Percentiles rank a stretch among this genome's conserved stretches.
Conservation (phyloP, 805 yeast genomes). For the Schizosaccharomyces japonicus region DNA sequence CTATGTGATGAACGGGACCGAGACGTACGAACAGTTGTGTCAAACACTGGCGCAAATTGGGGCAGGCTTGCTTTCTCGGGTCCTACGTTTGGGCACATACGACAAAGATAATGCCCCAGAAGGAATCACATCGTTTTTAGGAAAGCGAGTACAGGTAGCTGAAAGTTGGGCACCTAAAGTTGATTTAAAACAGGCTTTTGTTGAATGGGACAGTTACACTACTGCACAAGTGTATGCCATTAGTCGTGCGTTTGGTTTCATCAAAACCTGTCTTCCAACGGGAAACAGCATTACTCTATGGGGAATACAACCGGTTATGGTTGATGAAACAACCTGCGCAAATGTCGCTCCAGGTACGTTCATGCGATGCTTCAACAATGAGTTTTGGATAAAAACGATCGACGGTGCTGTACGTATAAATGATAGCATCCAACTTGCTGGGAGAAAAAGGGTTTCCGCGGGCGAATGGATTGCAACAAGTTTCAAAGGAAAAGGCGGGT, state of each 20-base stretch:
- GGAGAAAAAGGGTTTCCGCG: not conserved
- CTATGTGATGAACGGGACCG: slow-evolving; percentile 20
- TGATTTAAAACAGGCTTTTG: slow-evolving; percentile 2
- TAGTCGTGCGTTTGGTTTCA: not conserved
- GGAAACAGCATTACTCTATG: no score
- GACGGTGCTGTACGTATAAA: not conserved
- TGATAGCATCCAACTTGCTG: not conserved
- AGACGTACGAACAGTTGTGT: slow-evolving; percentile 25
- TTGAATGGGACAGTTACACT: slow-evolving; percentile 10
- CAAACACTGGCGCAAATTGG: slow-evolving; percentile 36
- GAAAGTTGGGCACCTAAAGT: not conserved
- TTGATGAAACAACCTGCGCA: no score
- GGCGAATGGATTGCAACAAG: not conserved
- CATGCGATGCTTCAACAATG: not conserved
- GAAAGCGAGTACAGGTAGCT: no score
- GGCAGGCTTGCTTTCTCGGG: slow-evolving; percentile 29
- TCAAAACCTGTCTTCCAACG: no score
- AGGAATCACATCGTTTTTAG: no score
- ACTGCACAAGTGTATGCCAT: not conserved
- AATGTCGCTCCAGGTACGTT: not conserved
- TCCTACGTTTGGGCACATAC: no score
- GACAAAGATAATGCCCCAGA: no score
- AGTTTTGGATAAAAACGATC: not conserved
- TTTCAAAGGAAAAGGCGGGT: not conserved
- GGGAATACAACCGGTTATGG: no score